These are phyloP conservation scores for Gracilaria domingensis DNA, from an alignment of 23 red algal genomes.

Conservation along the genomic window DNA sequence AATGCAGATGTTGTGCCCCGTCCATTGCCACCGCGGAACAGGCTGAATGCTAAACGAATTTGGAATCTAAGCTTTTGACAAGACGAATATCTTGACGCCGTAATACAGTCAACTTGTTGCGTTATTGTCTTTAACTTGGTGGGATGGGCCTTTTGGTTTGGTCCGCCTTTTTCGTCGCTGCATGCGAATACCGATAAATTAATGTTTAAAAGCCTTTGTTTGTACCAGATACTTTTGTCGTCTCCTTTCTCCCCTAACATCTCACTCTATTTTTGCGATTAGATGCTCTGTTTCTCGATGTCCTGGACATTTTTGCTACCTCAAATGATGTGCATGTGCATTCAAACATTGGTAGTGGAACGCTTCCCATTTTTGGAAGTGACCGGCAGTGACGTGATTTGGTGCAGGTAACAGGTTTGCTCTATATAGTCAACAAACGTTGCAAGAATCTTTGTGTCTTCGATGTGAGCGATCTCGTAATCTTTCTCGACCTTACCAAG, in stretches of 20 bases:
- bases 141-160: neutral
- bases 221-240: neutral
- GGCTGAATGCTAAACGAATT: constrained; percentile 72
- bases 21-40: constrained; percentile 26
- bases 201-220: constrained; percentile 2
- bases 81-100: neutral
- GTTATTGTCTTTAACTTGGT: neutral
- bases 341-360: neutral
- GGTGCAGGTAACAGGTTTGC: neutral
- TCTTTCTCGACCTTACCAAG: neutral
- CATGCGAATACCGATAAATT: neutral
- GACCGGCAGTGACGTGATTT: neutral
- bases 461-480: neutral
- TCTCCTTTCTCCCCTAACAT: neutral
- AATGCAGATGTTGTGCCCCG: neutral
- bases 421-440: neutral
- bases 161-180: constrained; percentile 5
- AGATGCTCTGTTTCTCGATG: neutral
- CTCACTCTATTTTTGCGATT: neutral
- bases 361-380: neutral
- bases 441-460: neutral
- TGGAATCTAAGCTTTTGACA: constrained; percentile 60
- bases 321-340: no score
- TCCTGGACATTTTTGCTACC: neutral
- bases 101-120: neutral